phyloP scores from a whole-genome alignment of 371 early-diverging fungal species.

The Rhizopus arrhizus region DNA sequence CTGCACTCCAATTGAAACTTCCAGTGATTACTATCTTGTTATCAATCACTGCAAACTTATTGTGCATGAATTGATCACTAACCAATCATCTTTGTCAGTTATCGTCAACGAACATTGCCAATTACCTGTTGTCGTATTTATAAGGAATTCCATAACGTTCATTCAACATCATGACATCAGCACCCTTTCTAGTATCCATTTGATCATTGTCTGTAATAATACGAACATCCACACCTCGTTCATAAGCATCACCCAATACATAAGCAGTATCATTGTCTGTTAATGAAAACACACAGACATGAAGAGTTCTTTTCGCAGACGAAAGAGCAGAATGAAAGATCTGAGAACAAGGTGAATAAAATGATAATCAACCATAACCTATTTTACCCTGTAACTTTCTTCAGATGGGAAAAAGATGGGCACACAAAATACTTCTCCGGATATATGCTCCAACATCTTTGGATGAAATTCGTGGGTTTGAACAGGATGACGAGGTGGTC shows the following conservation, averaged over 20 bases:
- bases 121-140: constrained; percentile 43
- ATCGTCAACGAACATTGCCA: not conserved
- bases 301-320: constrained; percentile 50
- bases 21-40: constrained; percentile 47
- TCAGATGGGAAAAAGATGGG: constrained; percentile 64
- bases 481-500: constrained; percentile 12
- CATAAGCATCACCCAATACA: constrained; percentile 50
- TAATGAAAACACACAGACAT: constrained; percentile 60
- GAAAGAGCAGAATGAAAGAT: constrained; percentile 50
- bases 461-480: constrained; percentile 24
- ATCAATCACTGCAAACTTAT: constrained; percentile 70
- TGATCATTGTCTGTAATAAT: constrained; percentile 70
- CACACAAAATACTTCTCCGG: constrained; percentile 45
- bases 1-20: constrained; percentile 56
- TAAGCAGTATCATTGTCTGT: constrained; percentile 61
- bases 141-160: constrained; percentile 52
- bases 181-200: constrained; percentile 45
- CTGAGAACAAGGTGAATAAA: constrained; percentile 28
- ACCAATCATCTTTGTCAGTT: no score
- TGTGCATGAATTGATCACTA: constrained; percentile 64
- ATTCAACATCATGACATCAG: constrained; percentile 52
- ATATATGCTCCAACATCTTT: constrained; percentile 12
- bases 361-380: not conserved
- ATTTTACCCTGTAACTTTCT: constrained; percentile 35
- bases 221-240: constrained; percentile 60